phyloP scores from a whole-genome alignment of 163 green algal genomes.

The Chloromonas sp. region DNA sequence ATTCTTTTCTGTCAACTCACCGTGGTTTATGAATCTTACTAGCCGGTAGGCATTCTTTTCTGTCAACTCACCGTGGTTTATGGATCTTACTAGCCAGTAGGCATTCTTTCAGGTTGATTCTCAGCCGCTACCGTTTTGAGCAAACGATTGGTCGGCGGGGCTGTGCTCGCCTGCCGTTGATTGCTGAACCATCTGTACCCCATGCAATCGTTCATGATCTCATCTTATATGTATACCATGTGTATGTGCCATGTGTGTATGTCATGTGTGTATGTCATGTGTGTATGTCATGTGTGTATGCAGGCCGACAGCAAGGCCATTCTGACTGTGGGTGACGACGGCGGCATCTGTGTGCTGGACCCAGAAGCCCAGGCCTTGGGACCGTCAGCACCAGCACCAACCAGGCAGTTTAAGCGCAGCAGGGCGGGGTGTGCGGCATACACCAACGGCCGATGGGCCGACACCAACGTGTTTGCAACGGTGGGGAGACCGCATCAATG shows the following conservation, averaged over 20 bases:
- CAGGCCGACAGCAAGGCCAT: background rate
- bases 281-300: background rate
- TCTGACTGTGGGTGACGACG: conserved; percentile 4
- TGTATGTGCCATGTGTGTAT: too few species aligned
- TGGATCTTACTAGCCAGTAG: too few species aligned
- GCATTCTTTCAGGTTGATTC: too few species aligned
- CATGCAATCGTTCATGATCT: background rate
- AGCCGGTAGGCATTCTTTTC: background rate
- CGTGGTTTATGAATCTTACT: too few species aligned
- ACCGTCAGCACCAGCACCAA: background rate
- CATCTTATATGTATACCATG: background rate
- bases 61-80: background rate
- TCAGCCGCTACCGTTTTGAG: too few species aligned
- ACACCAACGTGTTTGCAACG: conserved; percentile 34
- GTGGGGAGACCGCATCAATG: conserved; percentile 4
- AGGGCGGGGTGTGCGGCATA: conserved; percentile 4
- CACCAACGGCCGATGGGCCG: conserved; percentile 26
- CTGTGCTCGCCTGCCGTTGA: background rate
- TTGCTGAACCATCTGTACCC: background rate
- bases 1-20: background rate
- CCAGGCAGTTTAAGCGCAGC: background rate
- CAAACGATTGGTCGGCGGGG: too few species aligned
- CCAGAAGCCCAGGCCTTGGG: background rate
- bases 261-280: background rate
- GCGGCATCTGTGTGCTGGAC: conserved; percentile 7